Evolutionary conservation across 805 yeast genomes (phyloP), one percentile per base, ranked within the genome.

Genomic region (Ogataea pini): DNA sequence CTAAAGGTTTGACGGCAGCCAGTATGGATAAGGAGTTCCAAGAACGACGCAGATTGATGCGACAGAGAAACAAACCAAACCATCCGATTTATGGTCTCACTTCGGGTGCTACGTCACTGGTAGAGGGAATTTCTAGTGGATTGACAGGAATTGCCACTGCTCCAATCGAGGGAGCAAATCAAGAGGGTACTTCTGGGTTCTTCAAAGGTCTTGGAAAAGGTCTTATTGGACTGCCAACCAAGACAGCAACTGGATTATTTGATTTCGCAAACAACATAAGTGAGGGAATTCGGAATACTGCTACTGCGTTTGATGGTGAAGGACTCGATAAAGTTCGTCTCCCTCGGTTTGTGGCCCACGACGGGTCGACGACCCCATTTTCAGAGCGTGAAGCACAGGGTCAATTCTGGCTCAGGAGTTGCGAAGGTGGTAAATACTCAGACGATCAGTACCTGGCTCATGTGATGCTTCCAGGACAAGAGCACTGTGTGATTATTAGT

Each of bases 201-300:
- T 81, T 94, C 70, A 89, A 84, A 62, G 99, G 99, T 1, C 62
- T 94, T 3, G 99, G 99, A 3, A 87, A 85, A 60, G 99, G 99
- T 10, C 62, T 95, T n/a, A 80, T 94, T 48, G 99, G 99, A 0
- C 70, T 95, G 25, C 99, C 99, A 0, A 91, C 99, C 0, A 94
- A 94, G 71, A 89, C 98, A 0, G 96, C 97, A 0, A 90, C 92
- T 57, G 99, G 99, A 10, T 64, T 94, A 19, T 84, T 94, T 56
- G 99, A 94, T 63, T 73, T 95, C 53, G 96, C 98, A 0, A 86
- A 87, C 46, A 92, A 89, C 65, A 83, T 94, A 31, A 84, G 96
- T 69, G 97, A 91, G 63, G 98, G 98, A 22, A 90, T 95, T 42
- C 77, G 91, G 51, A 91, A 85, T 63, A 88, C 97, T 0, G 89